phyloP scores from a whole-genome alignment of 345 rosid genomes.

The Combretum micranthum region DNA sequence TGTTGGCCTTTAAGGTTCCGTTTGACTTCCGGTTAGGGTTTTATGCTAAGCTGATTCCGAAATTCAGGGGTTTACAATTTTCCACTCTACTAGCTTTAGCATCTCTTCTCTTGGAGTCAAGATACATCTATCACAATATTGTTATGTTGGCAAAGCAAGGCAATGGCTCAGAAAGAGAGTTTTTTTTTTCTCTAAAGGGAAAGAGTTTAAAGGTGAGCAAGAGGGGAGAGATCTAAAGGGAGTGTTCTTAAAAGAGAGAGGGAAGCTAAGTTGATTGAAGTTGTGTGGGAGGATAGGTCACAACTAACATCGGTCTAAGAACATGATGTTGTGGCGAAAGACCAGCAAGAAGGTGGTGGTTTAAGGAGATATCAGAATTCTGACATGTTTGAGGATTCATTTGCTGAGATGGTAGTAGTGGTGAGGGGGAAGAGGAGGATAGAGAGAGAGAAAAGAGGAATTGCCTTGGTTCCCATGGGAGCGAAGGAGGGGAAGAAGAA shows the following conservation, averaged over 20 bases:
- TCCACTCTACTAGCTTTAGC: slow-evolving; percentile 30
- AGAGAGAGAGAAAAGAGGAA: background rate
- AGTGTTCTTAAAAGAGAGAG: slow-evolving; percentile 37
- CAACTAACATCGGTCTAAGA: slow-evolving; percentile 54
- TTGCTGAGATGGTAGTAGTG: slow-evolving; percentile 16
- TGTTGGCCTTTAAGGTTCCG: no score
- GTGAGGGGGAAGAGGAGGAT: slow-evolving; percentile 13
- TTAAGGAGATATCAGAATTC: slow-evolving; percentile 34
- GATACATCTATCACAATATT: slow-evolving; percentile 26
- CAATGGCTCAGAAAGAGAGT: slow-evolving; percentile 42
- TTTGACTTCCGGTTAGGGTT: no score
- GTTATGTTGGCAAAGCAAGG: slow-evolving; percentile 56
- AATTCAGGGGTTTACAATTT: no score
- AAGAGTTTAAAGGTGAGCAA: slow-evolving; percentile 37
- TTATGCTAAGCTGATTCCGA: no score
- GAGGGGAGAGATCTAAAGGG: slow-evolving; percentile 41
- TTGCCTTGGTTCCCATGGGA: background rate
- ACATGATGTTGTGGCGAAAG: slow-evolving; percentile 32
- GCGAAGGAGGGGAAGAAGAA: background rate
- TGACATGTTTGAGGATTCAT: slow-evolving; percentile 45
- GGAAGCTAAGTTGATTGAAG: slow-evolving; percentile 28
- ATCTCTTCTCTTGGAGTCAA: slow-evolving; percentile 37
- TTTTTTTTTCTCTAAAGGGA: slow-evolving; percentile 41
- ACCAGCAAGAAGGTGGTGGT: slow-evolving; percentile 53
- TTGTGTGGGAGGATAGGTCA: slow-evolving; percentile 34